Base-by-base conservation (phyloP, 75 land plant genomes). In the Ceratopteris richardii region DNA sequence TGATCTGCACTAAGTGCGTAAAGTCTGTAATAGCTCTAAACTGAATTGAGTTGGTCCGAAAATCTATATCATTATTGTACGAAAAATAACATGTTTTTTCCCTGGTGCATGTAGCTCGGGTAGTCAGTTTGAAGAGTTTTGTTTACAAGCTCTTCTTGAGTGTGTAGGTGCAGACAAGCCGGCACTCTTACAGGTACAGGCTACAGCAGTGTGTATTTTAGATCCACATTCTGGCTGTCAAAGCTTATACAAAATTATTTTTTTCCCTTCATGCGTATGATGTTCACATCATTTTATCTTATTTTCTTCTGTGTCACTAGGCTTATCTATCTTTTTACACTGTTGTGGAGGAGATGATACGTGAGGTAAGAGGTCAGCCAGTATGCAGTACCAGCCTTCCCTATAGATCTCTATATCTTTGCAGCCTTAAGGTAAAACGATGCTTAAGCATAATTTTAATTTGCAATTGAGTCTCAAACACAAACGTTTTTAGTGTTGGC, bases 111-210 rank as follows among this genome's bases (percentile, higher is more conserved):
- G 72, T 82, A 92, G 97, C 46, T 62, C 68, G 7, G 80, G 79
- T 56, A 72, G 53, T 57, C 80, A 84, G 51, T 95, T 95, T 60
- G 80, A 84, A 54, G 92, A 95, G 28, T 95, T 90, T 48, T 95
- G 99, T 54, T 69, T 87, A 61, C 88, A 84, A 74, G 86, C 86
- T 31, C 53, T 95, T n/a, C 86, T 84, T 67, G 97, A 95, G 54
- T 95, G 96, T 66, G 78, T 95, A 23, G 87, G 99, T 86, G 79
- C 83, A 64, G 99, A 95, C 59, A 82, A 85, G 52, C 92, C 99
- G 39, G 88, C 86, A 37, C 84, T 95, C 37, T 61, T 95, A 14
- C 94, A 88, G 86, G 97, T 90, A 68, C 40, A 5, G 51, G 11
- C 16, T 11, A 37, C 19, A 16, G 17, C 9, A n/a, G n/a, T n/a